Conservation (phyloP, 371 early-diverging fungal genomes). For the Lichtheimia corymbifera region DNA sequence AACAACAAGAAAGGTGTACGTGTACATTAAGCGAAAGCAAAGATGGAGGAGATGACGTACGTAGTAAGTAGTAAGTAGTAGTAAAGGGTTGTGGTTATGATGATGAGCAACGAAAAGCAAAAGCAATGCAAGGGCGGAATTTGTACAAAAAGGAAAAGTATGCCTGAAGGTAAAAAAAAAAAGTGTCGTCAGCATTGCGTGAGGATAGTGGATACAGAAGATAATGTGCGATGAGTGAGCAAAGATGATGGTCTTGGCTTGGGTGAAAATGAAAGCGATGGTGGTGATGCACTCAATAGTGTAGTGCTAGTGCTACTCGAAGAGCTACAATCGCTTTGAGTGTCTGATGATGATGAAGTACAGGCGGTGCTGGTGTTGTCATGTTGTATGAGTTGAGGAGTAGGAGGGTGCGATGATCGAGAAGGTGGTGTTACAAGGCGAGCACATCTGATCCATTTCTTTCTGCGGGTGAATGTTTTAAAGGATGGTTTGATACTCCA, state of each 20-base stretch:
- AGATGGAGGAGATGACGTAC: not conserved
- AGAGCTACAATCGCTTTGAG: not conserved
- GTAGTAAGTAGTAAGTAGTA: not conserved
- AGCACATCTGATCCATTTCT: slow-evolving; percentile 18
- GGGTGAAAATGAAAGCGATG: slow-evolving; percentile 5
- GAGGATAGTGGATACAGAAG: slow-evolving; percentile 12
- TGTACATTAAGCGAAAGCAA: not conserved
- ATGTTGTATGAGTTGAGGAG: not conserved
- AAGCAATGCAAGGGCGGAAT: not conserved
- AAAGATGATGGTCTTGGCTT: slow-evolving; percentile 11
- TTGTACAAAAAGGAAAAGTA: slow-evolving; percentile 1
- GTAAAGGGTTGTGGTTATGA: not conserved
- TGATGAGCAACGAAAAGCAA: not conserved
- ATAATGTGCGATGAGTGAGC: slow-evolving; percentile 10
- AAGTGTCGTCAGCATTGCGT: not conserved
- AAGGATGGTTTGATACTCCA: slow-evolving; percentile 9
- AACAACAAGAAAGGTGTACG: not conserved
- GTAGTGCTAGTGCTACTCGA: slow-evolving; percentile 2
- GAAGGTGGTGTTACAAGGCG: slow-evolving; percentile 9
- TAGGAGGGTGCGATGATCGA: not conserved
- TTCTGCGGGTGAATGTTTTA: slow-evolving; percentile 16
- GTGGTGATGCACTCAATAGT: not conserved
- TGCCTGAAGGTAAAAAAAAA: not conserved
- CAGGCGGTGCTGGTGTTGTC: not conserved
- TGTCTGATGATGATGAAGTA: too few species aligned